phyloP scores from a whole-genome alignment of 257 asterid genomes.

The Euphrasia confusa region DNA sequence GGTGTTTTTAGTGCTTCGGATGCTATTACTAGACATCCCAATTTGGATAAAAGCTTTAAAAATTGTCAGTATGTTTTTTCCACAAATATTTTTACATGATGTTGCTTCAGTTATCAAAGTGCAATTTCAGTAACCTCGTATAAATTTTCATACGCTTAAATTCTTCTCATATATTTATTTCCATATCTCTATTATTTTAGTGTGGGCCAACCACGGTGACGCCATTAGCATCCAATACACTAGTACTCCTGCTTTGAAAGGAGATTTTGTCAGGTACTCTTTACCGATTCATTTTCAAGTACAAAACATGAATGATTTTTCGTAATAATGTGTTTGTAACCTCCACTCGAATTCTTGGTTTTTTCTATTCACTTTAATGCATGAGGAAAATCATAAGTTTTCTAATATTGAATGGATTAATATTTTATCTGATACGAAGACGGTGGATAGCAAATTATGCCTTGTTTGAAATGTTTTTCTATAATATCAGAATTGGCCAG shows the following conservation, averaged over 20 bases:
- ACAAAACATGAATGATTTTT: background rate
- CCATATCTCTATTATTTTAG: conserved; percentile 34
- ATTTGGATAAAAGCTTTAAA: conserved; percentile 66
- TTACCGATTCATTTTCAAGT: conserved; percentile 8
- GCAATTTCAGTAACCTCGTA: background rate
- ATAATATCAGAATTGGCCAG: conserved; percentile 53
- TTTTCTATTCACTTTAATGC: background rate
- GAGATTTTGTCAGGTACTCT: conserved; percentile 77
- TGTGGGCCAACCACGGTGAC: conserved; percentile 98
- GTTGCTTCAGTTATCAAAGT: background rate
- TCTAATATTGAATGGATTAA: background rate
- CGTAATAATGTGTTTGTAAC: background rate
- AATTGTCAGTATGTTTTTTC: conserved; percentile 44
- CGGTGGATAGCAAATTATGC: conserved; percentile 1
- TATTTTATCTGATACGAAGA: background rate
- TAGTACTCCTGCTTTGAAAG: conserved; percentile 91
- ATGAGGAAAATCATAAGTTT: background rate
- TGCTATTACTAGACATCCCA: conserved; percentile 57
- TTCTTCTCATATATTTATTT: conserved; percentile 17
- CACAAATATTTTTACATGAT: conserved; percentile 17
- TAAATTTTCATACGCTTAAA: conserved; percentile 2
- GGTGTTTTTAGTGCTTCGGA: conserved; percentile 69
- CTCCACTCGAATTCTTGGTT: background rate
- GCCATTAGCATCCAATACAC: conserved; percentile 90
- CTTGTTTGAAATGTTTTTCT: conserved; percentile 12